Evolutionary conservation across 768 basidiomycete species (phyloP), one percentile per base, ranked within the genome.

Genomic region (Trametes meyenii): DNA sequence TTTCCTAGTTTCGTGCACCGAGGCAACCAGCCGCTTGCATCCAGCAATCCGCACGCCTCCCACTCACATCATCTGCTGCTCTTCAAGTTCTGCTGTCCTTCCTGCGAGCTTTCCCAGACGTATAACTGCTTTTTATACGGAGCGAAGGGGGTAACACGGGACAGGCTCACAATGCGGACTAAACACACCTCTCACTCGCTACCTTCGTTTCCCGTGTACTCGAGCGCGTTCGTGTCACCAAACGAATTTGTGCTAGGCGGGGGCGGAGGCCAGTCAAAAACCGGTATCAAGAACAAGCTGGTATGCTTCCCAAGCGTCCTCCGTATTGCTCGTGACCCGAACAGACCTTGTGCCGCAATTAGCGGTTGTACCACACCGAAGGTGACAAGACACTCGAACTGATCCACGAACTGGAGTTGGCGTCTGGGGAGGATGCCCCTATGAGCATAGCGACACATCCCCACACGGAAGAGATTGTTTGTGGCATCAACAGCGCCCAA

Each of bases 281-380:
- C 83, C 54, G 97, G 97, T 3, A 90, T 99, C 62, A 92, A 94
- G 79, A 99, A 99, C 77, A 93, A 94, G 73, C 76, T 99, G 66
- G 96, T 93, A 65, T 70, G 90, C 78, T 26, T 12, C 17, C 29
- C 5, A 39, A 3, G 35, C 10, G 14, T 45, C 3, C 17, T 42
- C 8, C 38, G 19, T 44, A 21, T 35, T 19, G 26, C 39, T 38
- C n/a, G 33, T 19, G 19, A 58, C 33, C 33, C 19, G 51, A 11
- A 52, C 38, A 39, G 44, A 16, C 53, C 38, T 23, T 5, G 21
- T 38, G 12, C n/a, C 39, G 46, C 57, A 39, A 12, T 23, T 46
- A 94, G 93, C 82, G 86, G 67, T 74, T 94, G 23, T 94, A 91
- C 72, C 77, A 80, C 49, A 78, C 93, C 56, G 77, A 77, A 16